Evolutionary conservation across 805 yeast species (phyloP).

Genomic region (Metschnikowia kofuensis): DNA sequence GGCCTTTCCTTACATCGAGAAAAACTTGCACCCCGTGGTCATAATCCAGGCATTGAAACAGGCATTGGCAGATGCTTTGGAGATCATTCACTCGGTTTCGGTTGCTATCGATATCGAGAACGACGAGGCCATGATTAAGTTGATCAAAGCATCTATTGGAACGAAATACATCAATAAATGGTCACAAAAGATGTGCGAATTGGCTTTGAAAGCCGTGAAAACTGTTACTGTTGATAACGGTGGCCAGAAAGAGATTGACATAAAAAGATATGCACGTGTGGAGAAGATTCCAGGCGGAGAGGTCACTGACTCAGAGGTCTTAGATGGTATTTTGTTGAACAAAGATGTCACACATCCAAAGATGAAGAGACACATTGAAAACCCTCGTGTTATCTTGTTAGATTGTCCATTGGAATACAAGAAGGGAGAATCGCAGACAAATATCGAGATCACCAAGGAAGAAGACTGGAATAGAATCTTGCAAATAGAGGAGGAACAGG

Average conservation of each 20-base stretch:
- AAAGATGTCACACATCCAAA: slow-evolving; percentile 99
- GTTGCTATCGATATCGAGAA: slow-evolving; percentile 79
- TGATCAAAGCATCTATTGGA: slow-evolving; percentile 90
- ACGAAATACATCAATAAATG: slow-evolving; percentile 91
- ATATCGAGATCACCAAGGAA: slow-evolving; percentile 94
- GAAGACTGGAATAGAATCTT: slow-evolving; percentile 94
- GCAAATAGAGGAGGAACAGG: slow-evolving; percentile 98
- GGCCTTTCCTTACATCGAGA: slow-evolving; percentile 89
- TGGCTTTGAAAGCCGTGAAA: slow-evolving; percentile 84
- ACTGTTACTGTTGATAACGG: slow-evolving; percentile 66
- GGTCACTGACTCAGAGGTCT: slow-evolving; percentile 80
- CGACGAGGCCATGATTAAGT: slow-evolving; percentile 81
- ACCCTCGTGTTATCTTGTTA: slow-evolving; percentile 83
- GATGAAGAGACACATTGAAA: slow-evolving; percentile 85
- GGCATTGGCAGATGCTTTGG: slow-evolving; percentile 87
- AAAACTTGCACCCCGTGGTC: slow-evolving; percentile 94
- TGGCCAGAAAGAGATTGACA: slow-evolving; percentile 79
- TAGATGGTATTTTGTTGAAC: slow-evolving; percentile 89
- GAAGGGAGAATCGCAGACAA: slow-evolving; percentile 98
- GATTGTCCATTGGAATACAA: slow-evolving; percentile 98
- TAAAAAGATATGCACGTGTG: slow-evolving; percentile 86
- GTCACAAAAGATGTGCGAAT: slow-evolving; percentile 86
- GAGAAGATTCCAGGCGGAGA: slow-evolving; percentile 99
- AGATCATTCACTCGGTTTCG: slow-evolving; percentile 79
- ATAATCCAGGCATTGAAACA: slow-evolving; percentile 91